Evolutionary conservation across 306 rosid genomes (phyloP).

Genomic region (Alnus glutinosa): DNA sequence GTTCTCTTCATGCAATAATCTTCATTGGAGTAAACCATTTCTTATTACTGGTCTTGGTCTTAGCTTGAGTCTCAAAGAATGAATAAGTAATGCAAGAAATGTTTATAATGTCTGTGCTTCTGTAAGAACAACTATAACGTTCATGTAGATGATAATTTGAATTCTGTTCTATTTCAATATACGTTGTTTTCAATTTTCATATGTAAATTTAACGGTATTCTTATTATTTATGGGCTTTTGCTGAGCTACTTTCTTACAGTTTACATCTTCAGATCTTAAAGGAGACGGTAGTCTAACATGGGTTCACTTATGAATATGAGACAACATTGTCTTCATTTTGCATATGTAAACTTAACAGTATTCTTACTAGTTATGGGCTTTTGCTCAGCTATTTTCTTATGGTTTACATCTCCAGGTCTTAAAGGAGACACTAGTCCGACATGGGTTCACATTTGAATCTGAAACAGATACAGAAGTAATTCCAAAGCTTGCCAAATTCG

Average conservation of each 20-base stretch:
- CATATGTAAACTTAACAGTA: neutral
- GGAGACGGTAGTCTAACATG: slow-evolving; percentile 76
- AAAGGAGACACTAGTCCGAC: slow-evolving; percentile 77
- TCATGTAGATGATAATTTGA: neutral
- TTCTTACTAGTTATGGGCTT: slow-evolving; percentile 1
- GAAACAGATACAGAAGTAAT: slow-evolving; percentile 98
- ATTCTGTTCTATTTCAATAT: neutral
- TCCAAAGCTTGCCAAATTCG: slow-evolving; percentile 95
- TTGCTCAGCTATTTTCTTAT: slow-evolving; percentile 19
- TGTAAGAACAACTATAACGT: neutral
- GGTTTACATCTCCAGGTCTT: slow-evolving; percentile 62
- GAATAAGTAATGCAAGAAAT: neutral
- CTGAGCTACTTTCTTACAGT: slow-evolving; percentile 15
- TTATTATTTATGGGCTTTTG: slow-evolving; percentile 5
- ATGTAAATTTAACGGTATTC: neutral
- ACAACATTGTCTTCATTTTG: slow-evolving; percentile 25
- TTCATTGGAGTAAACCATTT: neutral
- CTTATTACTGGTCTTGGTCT: neutral
- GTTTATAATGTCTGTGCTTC: neutral
- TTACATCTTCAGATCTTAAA: slow-evolving; percentile 73
- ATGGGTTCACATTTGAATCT: slow-evolving; percentile 83
- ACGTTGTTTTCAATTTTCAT: neutral
- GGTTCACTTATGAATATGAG: slow-evolving; percentile 82
- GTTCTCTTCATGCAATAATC: neutral
- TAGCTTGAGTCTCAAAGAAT: neutral